Conservation (phyloP, 495 filamentous ascomycete species). For the Xylaria acuta region DNA sequence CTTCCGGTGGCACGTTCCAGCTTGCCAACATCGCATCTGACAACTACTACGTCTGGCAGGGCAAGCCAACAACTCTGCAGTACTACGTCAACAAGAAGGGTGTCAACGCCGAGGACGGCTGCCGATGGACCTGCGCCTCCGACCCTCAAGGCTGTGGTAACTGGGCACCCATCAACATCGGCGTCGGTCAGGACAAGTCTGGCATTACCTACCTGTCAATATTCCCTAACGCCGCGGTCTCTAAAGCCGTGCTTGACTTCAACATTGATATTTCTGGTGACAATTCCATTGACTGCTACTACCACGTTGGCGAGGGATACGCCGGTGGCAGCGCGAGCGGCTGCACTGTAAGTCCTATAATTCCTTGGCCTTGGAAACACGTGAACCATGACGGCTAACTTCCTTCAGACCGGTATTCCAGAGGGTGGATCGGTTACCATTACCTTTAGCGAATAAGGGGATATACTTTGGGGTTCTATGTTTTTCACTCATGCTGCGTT, state of each 20-base stretch:
- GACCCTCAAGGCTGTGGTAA: slow-evolving; percentile 69
- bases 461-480: slow-evolving; percentile 22
- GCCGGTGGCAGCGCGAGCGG: slow-evolving; percentile 61
- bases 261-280: slow-evolving; percentile 73
- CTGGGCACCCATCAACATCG: slow-evolving; percentile 88
- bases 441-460: slow-evolving; percentile 41
- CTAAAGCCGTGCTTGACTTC: slow-evolving; percentile 69
- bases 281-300: slow-evolving; percentile 71
- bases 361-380: neutral
- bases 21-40: slow-evolving; percentile 76
- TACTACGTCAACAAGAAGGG: slow-evolving; percentile 94
- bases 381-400: slow-evolving; percentile 25
- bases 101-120: slow-evolving; percentile 69
- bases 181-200: slow-evolving; percentile 69
- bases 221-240: slow-evolving; percentile 69
- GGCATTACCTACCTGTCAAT: slow-evolving; percentile 82
- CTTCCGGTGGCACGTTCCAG: slow-evolving; percentile 59
- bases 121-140: slow-evolving; percentile 71
- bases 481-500: slow-evolving; percentile 35
- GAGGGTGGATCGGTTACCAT: slow-evolving; percentile 46
- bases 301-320: slow-evolving; percentile 67
- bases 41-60: slow-evolving; percentile 79
- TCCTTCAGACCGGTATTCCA: slow-evolving; percentile 45
- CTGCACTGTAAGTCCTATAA: slow-evolving; percentile 68
- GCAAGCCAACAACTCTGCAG: slow-evolving; percentile 81